Evolutionary conservation across 257 asterid genomes (phyloP).

Genomic region (Mitragyna speciosa): DNA sequence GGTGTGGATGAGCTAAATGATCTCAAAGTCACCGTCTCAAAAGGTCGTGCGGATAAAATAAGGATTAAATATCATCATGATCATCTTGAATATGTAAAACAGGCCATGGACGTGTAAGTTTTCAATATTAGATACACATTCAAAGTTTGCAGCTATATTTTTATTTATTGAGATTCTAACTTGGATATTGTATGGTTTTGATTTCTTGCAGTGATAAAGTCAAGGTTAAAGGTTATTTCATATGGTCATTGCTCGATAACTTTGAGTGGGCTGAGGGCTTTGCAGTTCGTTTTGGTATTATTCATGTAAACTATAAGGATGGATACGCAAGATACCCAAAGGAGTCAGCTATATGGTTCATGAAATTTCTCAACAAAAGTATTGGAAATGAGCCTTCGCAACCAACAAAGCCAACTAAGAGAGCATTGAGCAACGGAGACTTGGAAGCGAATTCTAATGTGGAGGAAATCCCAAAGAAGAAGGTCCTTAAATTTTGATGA

Average conservation of each 20-base stretch:
- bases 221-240: constrained; percentile 1
- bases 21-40: neutral
- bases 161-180: neutral
- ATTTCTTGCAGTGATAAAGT: constrained; percentile 2
- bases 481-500: neutral
- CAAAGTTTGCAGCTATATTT: neutral
- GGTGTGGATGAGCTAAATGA: constrained; percentile 25
- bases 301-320: constrained; percentile 10
- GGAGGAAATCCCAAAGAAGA: neutral
- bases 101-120: constrained; percentile 21
- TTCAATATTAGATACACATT: neutral
- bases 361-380: constrained; percentile 18
- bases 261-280: constrained; percentile 19
- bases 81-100: constrained; percentile 18
- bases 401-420: constrained; percentile 4
- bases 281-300: constrained; percentile 10
- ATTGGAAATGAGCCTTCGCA: neutral
- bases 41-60: constrained; percentile 15
- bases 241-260: constrained; percentile 17
- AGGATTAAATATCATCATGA: constrained; percentile 20
- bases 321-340: constrained; percentile 15
- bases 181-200: neutral
- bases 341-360: constrained; percentile 15
- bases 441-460: neutral
- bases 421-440: neutral